Evolutionary conservation across 1,284 basidiomycete species (phyloP), one percentile per base, ranked within the genome.

Genomic region (Austroboletus niveus): DNA sequence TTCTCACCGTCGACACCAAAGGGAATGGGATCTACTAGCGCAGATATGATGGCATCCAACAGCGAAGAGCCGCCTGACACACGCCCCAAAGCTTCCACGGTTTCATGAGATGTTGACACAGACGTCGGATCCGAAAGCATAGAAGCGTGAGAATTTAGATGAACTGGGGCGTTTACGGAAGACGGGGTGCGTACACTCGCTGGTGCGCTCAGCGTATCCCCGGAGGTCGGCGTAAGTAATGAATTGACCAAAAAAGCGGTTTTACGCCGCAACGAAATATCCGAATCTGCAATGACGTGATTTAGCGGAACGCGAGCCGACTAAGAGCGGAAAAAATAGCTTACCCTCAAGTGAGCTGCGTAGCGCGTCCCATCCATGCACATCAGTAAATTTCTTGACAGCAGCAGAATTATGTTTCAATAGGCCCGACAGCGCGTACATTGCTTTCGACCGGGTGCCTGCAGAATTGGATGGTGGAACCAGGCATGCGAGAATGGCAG

Each of bases 361-460:
- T 4, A 94, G 68, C n/a, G 71, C 72, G n/a, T 72, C 63, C 91
- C 90, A 95, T 0, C 92, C 93, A 39, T 76, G 79, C 1, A 76
- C 64, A 9, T 75, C 72, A 3, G 74, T 73, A 45, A 95, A 76
- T n/a, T 74, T 71, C 31, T 67, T 59, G 2, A 94, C 82, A 0
- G 90, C 92, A 2, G 76, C 72, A 0, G 80, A 80, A 55, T 87
- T 90, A 69, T 96, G 93, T 68, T 93, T 94, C 45, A 98, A 70
- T 0, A 94, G 69, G 0, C 91, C 87, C 0, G 92, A 95, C 12
- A 98, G 72, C 1, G 89, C 79, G 68, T 98, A 98, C 41, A 95
- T 80, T 1, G 89, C 92, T 70, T 96, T 96, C 32, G 89, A 82
- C 14, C 89, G 80, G 8, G 84, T 80, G 48, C 80, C 68, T 29